Conservation (phyloP, 352 stramenopile genomes). For the Globisporangium radiosum region DNA sequence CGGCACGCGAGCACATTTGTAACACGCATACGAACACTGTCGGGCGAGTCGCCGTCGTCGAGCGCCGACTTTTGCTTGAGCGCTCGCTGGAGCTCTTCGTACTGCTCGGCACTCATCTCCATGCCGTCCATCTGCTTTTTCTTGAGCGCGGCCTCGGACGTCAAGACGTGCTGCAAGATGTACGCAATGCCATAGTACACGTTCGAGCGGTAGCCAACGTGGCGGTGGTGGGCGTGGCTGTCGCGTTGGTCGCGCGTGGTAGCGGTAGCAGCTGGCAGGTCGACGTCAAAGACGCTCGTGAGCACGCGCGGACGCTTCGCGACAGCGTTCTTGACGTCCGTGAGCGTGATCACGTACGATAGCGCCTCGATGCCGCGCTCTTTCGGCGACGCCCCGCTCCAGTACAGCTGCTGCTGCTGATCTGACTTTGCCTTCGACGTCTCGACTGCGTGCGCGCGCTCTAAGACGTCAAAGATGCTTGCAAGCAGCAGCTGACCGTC, state of each 20-base stretch:
- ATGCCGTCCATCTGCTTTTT: conserved; percentile 95
- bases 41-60: conserved; percentile 83
- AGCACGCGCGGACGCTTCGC: conserved; percentile 48
- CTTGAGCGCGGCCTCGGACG: conserved; percentile 91
- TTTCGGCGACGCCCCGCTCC: conserved; percentile 66
- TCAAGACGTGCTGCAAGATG: conserved; percentile 92
- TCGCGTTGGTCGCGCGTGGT: conserved; percentile 14
- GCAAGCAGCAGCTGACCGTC: conserved; percentile 64
- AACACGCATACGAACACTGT: conserved; percentile 63
- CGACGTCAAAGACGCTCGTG: conserved; percentile 61
- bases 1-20: conserved; percentile 35
- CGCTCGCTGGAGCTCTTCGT: conserved; percentile 95
- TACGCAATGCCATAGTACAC: conserved; percentile 92
- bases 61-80: conserved; percentile 92
- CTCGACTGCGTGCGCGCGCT: conserved; percentile 50
- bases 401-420: conserved; percentile 23
- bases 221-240: conserved; percentile 10
- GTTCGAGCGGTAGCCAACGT: conserved; percentile 67
- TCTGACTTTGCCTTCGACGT: conserved; percentile 12
- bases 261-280: conserved; percentile 35
- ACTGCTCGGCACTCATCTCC: conserved; percentile 96
- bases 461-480: conserved; percentile 69
- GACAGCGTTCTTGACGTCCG: conserved; percentile 72
- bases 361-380: conserved; percentile 78
- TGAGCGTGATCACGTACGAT: conserved; percentile 83